Evolutionary conservation across 192 early-diverging fungal genomes (phyloP).

Genomic region (Rhizophagus prolifer): DNA sequence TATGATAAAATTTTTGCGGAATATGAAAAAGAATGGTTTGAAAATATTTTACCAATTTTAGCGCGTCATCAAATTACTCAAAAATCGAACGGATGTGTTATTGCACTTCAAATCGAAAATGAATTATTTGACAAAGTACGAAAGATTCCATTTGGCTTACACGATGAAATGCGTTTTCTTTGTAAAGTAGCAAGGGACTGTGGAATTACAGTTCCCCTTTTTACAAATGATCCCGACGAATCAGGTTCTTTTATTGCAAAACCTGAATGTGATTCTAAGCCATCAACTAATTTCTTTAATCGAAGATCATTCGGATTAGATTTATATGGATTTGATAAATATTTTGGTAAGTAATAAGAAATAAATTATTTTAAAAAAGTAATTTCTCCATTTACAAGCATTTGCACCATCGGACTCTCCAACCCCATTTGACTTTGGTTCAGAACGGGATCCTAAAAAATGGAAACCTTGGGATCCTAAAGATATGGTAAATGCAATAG

Average conservation of each 20-base stretch:
- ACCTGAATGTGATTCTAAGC: slow-evolving; percentile 33
- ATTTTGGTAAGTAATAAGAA: slow-evolving; percentile 52
- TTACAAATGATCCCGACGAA: slow-evolving; percentile 82
- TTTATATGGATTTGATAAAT: slow-evolving; percentile 81
- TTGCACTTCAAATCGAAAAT: slow-evolving; percentile 83
- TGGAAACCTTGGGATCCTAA: slow-evolving; percentile 61
- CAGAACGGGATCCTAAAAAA: slow-evolving; percentile 33
- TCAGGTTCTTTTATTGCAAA: slow-evolving; percentile 62
- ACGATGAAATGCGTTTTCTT: slow-evolving; percentile 80
- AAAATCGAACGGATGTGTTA: slow-evolving; percentile 64
- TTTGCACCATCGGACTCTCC: slow-evolving; percentile 56
- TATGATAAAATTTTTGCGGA: slow-evolving; percentile 70
- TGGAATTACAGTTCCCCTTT: slow-evolving; percentile 77
- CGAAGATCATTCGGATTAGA: slow-evolving; percentile 67
- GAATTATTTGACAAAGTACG: slow-evolving; percentile 63
- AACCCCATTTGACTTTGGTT: slow-evolving; percentile 45
- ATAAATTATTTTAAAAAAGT: neutral
- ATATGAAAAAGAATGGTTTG: slow-evolving; percentile 74
- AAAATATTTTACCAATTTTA: slow-evolving; percentile 73
- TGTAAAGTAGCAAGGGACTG: slow-evolving; percentile 76
- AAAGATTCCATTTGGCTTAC: slow-evolving; percentile 65
- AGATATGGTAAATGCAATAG: slow-evolving; percentile 51
- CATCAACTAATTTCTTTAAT: slow-evolving; percentile 7
- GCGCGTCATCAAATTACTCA: slow-evolving; percentile 74
- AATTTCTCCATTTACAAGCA: slow-evolving; percentile 32